Percentiles rank a stretch among this genome's conserved stretches.
Evolutionary conservation across 805 yeast genomes (phyloP).

Genomic region (Nadsonia fulvescens): DNA sequence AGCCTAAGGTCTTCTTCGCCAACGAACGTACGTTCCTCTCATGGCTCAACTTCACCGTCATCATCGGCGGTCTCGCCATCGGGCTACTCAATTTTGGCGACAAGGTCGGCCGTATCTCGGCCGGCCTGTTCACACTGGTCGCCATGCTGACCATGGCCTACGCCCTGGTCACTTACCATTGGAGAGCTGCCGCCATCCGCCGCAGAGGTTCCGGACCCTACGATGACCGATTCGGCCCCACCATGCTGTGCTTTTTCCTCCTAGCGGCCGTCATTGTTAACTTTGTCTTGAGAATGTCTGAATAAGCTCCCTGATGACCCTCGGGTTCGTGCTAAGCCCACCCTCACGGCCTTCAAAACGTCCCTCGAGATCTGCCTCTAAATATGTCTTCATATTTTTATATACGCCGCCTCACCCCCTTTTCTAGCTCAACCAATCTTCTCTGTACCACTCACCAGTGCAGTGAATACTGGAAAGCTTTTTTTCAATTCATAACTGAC

Average conservation of each 20-base stretch:
- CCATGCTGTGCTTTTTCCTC: conserved; percentile 86
- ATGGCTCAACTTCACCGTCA: conserved; percentile 98
- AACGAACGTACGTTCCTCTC: conserved; percentile 96
- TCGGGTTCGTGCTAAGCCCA: too few species aligned
- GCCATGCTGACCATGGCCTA: conserved; percentile 97
- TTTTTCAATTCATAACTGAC: too few species aligned
- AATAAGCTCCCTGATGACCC: conserved; percentile 2
- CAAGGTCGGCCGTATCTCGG: conserved; percentile 76
- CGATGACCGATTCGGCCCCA: conserved; percentile 97
- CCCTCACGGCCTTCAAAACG: too few species aligned
- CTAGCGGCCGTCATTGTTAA: conserved; percentile 86
- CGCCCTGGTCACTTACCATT: conserved; percentile 89
- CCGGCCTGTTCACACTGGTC: conserved; percentile 83
- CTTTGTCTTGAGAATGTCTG: conserved; percentile 56
- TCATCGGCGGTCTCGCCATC: conserved; percentile 89
- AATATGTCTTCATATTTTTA: too few species aligned
- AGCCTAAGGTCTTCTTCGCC: conserved; percentile 97
- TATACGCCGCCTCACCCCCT: too few species aligned
- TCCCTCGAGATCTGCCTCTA: too few species aligned
- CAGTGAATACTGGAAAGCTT: too few species aligned
- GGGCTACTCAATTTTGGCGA: conserved; percentile 96
- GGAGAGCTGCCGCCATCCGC: conserved; percentile 98
- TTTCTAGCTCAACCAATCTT: too few species aligned
- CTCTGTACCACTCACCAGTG: too few species aligned
- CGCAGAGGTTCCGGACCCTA: conserved; percentile 98